Evolutionary conservation across 108 stramenopile genomes (phyloP).

Genomic region (Cyclotella baltica): DNA sequence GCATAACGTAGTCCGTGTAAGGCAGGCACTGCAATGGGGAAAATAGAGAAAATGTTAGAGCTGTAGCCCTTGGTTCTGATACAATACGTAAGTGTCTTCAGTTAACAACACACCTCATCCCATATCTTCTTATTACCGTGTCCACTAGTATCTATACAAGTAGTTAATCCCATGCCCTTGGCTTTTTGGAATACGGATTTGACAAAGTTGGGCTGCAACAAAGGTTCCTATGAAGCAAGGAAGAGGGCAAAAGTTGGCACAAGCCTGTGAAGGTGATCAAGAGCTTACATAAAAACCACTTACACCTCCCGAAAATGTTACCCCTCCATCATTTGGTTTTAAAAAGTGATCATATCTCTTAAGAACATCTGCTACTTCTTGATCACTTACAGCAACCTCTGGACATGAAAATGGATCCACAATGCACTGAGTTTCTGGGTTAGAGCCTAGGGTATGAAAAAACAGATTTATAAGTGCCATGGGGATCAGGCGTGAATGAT

Average conservation of each 20-base stretch:
- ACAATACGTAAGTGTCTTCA: neutral
- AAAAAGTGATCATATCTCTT: slow-evolving; percentile 60
- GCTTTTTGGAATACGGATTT: slow-evolving; percentile 56
- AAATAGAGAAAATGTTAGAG: neutral
- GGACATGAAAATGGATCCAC: slow-evolving; percentile 58
- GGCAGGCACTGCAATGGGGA: slow-evolving; percentile 44
- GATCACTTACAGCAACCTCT: slow-evolving; percentile 61
- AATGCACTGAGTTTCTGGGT: slow-evolving; percentile 68
- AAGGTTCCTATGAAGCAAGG: slow-evolving; percentile 37
- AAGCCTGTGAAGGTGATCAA: neutral
- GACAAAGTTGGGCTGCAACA: slow-evolving; percentile 67
- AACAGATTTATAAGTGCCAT: neutral
- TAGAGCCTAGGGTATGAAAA: slow-evolving; percentile 35
- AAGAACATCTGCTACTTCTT: slow-evolving; percentile 50
- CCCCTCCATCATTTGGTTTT: slow-evolving; percentile 59
- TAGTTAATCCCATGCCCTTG: slow-evolving; percentile 59
- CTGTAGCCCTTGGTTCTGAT: neutral
- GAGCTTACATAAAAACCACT: neutral
- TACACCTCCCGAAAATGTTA: slow-evolving; percentile 66
- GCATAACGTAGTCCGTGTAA: slow-evolving; percentile 60
- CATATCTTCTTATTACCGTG: slow-evolving; percentile 59
- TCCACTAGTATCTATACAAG: slow-evolving; percentile 72
- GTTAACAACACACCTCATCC: slow-evolving; percentile 40
- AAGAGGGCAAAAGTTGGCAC: neutral
- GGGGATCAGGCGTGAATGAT: neutral